Evolutionary conservation across 257 asterid species (phyloP), one percentile per base, ranked within the genome.

Genomic region (Catharanthus roseus): DNA sequence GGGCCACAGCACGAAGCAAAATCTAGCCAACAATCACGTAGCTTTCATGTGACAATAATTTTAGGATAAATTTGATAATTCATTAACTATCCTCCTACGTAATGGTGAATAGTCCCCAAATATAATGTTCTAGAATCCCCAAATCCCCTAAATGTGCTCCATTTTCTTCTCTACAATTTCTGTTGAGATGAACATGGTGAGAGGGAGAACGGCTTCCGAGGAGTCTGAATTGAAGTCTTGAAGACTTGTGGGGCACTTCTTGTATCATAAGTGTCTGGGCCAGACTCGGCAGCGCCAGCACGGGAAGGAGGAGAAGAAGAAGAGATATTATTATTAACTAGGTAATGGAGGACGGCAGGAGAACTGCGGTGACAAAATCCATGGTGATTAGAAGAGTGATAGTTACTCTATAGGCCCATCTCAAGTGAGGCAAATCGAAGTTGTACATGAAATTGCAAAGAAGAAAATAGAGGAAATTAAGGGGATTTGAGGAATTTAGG

Each of bases 401-500:
- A 72, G 63, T 38, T 38, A 8, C 64, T 84, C 74, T 86, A 81
- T 85, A 89, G 72, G 89, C 90, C 97, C 97, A 91, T 79, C 79
- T 82, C 68, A 91, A 85, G 64, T 75, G 82, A 79, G 96, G 78
- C 53, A 91, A 29, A 29, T 91, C 80, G 80, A 91, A 91, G 85
- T 91, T 87, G 86, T 89, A n/a, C n/a, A n/a, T n/a, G n/a, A n/a
- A n/a, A n/a, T n/a, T n/a, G n/a, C n/a, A n/a, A n/a, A n/a, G n/a
- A n/a, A n/a, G n/a, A n/a, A n/a, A n/a, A n/a, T n/a, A n/a, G n/a
- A n/a, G n/a, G n/a, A n/a, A n/a, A n/a, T n/a, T n/a, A n/a, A n/a
- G n/a, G n/a, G n/a, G n/a, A n/a, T n/a, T n/a, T n/a, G n/a, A n/a
- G n/a, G n/a, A n/a, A n/a, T n/a, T n/a, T n/a, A n/a, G n/a, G n/a